These are phyloP conservation scores for Pulveroboletus ravenelii DNA, from an alignment of 768 basidiomycete species.

Conservation along the genomic window DNA sequence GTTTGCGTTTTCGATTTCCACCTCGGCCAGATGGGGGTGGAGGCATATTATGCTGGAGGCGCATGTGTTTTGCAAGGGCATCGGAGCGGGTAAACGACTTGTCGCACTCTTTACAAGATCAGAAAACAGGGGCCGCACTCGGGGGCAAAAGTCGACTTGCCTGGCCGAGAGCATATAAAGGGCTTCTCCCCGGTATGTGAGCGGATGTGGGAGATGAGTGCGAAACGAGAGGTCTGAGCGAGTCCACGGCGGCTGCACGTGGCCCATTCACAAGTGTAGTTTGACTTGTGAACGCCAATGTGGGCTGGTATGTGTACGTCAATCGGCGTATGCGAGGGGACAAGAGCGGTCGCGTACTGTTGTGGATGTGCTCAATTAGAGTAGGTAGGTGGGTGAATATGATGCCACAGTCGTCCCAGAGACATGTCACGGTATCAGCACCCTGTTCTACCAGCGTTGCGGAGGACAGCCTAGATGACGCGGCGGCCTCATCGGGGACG, in stretches of 20 bases:
- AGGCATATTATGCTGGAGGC: slow-evolving; percentile 76
- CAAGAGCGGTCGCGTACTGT: slow-evolving; percentile 45
- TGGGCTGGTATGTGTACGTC: slow-evolving; percentile 47
- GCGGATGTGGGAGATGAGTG: slow-evolving; percentile 84
- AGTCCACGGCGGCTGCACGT: slow-evolving; percentile 76
- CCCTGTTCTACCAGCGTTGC: slow-evolving; percentile 18
- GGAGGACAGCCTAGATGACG: slow-evolving; percentile 22
- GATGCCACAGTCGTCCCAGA: slow-evolving; percentile 77
- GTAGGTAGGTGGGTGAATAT: slow-evolving; percentile 71
- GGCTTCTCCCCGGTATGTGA: slow-evolving; percentile 95
- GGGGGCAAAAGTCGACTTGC: slow-evolving; percentile 38
- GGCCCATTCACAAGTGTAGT: slow-evolving; percentile 87
- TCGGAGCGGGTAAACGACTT: slow-evolving; percentile 94
- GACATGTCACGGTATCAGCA: slow-evolving; percentile 67
- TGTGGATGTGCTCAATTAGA: slow-evolving; percentile 79
- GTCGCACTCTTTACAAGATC: slow-evolving; percentile 67
- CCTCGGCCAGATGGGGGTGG: slow-evolving; percentile 72
- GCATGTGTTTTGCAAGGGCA: slow-evolving; percentile 89
- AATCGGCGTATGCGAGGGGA: not conserved
- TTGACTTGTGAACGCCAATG: slow-evolving; percentile 78
- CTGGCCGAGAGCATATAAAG: slow-evolving; percentile 76
- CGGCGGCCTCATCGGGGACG: slow-evolving; percentile 13
- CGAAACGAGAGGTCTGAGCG: slow-evolving; percentile 84
- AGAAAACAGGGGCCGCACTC: not conserved
- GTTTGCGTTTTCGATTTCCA: slow-evolving; percentile 67